phyloP scores from a whole-genome alignment of 148 eudicot species.

The Vaccinium macrocarpon region DNA sequence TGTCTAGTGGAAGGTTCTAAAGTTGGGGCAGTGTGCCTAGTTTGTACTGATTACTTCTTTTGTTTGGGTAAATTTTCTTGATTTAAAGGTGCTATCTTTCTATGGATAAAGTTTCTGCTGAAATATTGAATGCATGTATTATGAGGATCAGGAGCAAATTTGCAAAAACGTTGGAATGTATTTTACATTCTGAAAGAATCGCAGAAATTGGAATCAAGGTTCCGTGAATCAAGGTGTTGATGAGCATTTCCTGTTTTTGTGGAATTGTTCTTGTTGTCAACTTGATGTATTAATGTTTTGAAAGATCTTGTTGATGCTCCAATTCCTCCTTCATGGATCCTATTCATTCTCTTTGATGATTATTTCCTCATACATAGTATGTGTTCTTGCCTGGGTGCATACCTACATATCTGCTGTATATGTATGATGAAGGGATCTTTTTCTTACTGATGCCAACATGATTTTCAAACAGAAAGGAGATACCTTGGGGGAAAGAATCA shows the following conservation, averaged over 20 bases:
- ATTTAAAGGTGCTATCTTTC: not conserved
- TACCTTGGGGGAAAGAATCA: not conserved
- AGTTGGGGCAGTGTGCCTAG: not conserved
- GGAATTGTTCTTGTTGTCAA: not conserved
- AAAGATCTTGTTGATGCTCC: not conserved
- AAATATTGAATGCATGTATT: not conserved
- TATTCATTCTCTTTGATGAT: not conserved
- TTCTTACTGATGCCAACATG: not conserved
- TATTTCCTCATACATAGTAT: not conserved
- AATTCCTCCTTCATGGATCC: not conserved
- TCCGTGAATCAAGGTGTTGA: not conserved
- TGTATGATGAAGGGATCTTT: not conserved
- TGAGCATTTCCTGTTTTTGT: not conserved
- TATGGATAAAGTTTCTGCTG: not conserved
- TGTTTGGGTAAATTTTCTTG: not conserved
- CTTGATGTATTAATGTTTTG: not conserved
- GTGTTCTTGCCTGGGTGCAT: not conserved
- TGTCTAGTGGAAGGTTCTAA: not conserved
- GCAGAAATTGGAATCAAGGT: not conserved
- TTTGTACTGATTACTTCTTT: not conserved
- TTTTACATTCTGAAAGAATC: not conserved
- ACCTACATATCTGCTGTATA: too few species aligned
- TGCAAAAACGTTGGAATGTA: not conserved
- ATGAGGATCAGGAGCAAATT: not conserved
- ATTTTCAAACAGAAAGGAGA: slow-evolving; percentile 12